These are phyloP conservation scores for Boletus sp. DNA, from an alignment of 1,284 basidiomycete species.

Conservation along the genomic window DNA sequence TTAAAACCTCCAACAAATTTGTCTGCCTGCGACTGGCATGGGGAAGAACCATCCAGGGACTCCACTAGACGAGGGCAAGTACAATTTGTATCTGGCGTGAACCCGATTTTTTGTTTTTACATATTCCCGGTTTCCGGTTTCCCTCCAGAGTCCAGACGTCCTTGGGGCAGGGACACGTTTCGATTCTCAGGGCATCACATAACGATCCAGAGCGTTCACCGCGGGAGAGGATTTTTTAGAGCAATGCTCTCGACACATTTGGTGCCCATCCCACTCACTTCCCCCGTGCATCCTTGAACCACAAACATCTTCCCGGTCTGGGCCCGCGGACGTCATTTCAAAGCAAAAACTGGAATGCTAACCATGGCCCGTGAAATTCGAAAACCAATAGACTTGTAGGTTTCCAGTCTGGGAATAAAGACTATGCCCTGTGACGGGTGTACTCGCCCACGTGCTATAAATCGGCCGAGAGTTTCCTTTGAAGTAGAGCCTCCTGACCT, in stretches of 20 bases:
- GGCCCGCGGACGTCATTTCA: background rate
- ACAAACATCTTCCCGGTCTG: background rate
- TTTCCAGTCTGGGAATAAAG: background rate
- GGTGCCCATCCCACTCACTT: background rate
- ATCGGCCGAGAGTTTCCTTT: background rate
- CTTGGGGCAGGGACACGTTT: too few relatives aligned
- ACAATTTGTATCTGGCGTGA: too few relatives aligned
- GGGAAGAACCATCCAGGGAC: conserved; percentile 48
- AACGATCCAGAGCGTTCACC: background rate
- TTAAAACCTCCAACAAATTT: too few relatives aligned
- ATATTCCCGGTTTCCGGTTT: too few relatives aligned
- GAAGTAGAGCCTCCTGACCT: background rate
- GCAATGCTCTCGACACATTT: background rate
- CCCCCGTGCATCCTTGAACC: background rate
- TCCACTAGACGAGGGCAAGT: too few relatives aligned
- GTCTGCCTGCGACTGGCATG: conserved; percentile 33
- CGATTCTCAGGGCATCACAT: background rate
- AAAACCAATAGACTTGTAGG: too few relatives aligned
- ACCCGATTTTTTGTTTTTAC: too few relatives aligned
- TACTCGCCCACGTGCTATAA: background rate
- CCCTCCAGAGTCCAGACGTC: background rate
- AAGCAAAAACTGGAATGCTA: background rate
- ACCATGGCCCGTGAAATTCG: background rate
- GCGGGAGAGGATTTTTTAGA: background rate
- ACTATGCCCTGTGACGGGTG: background rate